Conservation (phyloP, 345 rosid species). For the Gossypium mustelinum region DNA sequence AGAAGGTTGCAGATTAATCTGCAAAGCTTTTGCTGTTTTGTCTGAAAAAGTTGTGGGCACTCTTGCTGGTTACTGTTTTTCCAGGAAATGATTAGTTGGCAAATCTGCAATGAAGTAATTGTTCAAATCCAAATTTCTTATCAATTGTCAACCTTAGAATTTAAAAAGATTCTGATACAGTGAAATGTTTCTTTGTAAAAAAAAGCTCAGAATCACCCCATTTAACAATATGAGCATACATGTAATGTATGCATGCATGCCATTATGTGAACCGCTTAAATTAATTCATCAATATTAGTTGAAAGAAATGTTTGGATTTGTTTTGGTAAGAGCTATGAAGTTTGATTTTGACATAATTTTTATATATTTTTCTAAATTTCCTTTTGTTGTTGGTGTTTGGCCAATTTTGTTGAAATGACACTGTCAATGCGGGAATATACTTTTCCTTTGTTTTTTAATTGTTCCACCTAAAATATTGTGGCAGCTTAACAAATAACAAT, state of each 20-base stretch:
- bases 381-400: conserved; percentile 1
- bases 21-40: not conserved
- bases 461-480: not conserved
- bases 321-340: not conserved
- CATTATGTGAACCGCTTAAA: too few relatives aligned
- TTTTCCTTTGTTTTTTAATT: not conserved
- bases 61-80: not conserved
- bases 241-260: too few relatives aligned
- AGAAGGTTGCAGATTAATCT: not conserved
- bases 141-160: too few relatives aligned
- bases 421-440: not conserved
- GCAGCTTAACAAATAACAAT: not conserved
- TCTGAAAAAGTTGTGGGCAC: not conserved
- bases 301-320: not conserved
- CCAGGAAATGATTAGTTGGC: not conserved
- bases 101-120: not conserved
- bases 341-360: not conserved
- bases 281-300: too few relatives aligned
- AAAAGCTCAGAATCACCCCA: too few relatives aligned
- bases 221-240: too few relatives aligned
- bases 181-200: too few relatives aligned
- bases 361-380: not conserved
- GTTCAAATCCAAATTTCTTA: too few relatives aligned
- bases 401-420: conserved; percentile 3
- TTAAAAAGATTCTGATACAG: too few relatives aligned